phyloP scores from a whole-genome alignment of 345 rosid genomes.

The Populus ilicifolia region DNA sequence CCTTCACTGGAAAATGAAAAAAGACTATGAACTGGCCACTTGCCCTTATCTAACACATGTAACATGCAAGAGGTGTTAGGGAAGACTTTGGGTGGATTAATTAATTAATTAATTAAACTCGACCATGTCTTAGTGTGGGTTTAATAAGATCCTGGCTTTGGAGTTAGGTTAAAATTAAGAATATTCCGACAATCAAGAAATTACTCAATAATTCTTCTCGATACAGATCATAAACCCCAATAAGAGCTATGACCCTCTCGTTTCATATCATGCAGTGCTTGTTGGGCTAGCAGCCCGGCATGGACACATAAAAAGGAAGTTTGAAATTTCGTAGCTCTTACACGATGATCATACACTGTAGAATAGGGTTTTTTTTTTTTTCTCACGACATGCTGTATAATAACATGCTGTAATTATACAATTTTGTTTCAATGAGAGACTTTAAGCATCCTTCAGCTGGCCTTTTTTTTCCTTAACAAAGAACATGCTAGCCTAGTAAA shows the following conservation, averaged over 20 bases:
- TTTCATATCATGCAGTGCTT: neutral
- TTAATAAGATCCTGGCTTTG: neutral
- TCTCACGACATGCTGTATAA: no score
- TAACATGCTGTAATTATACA: neutral
- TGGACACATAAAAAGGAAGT: neutral
- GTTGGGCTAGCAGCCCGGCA: neutral
- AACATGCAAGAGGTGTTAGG: neutral
- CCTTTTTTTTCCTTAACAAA: neutral
- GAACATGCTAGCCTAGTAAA: neutral
- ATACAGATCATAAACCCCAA: neutral
- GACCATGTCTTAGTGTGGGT: neutral
- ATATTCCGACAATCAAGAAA: neutral
- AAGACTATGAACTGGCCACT: neutral
- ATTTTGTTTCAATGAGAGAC: neutral
- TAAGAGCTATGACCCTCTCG: neutral
- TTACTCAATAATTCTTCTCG: neutral
- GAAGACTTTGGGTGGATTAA: neutral
- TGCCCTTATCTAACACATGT: neutral
- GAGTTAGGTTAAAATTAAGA: neutral
- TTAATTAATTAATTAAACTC: neutral
- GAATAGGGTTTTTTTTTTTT: neutral
- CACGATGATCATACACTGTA: neutral
- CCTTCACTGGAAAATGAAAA: no score
- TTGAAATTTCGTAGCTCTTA: neutral
- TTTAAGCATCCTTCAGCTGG: neutral